These are phyloP conservation scores for Hibiscus mutabilis DNA, from an alignment of 345 rosid species.

Conservation along the genomic window DNA sequence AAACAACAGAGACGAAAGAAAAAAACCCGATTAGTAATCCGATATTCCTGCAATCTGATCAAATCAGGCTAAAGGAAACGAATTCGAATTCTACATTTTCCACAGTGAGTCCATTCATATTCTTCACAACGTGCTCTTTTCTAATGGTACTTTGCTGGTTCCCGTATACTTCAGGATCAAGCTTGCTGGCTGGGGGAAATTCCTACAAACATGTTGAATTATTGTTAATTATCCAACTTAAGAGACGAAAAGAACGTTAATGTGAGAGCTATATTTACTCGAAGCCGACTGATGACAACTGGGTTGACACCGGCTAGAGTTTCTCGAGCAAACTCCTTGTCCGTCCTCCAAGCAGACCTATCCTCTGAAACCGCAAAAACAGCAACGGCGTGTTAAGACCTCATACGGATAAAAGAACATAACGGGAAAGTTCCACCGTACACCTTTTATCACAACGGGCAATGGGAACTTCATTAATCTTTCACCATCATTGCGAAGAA, in stretches of 20 bases:
- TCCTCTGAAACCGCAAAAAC: slow-evolving; percentile 26
- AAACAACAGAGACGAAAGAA: no score
- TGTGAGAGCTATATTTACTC: slow-evolving; percentile 32
- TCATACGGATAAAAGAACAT: neutral
- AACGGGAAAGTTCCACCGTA: neutral
- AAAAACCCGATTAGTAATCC: no score
- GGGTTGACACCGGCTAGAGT: slow-evolving; percentile 73
- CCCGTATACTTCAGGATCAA: slow-evolving; percentile 49
- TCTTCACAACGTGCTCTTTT: slow-evolving; percentile 37
- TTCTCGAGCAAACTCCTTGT: slow-evolving; percentile 61
- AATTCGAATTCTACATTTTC: slow-evolving; percentile 27
- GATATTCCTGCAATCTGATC: neutral
- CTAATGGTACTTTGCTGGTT: slow-evolving; percentile 54
- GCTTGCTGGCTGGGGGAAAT: slow-evolving; percentile 67
- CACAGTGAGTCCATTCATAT: slow-evolving; percentile 61
- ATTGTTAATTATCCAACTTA: no score
- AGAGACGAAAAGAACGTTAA: no score
- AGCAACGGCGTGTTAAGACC: no score
- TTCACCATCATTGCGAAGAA: slow-evolving; percentile 73
- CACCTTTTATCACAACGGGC: slow-evolving; percentile 85
- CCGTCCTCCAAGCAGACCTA: slow-evolving; percentile 55
- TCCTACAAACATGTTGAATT: slow-evolving; percentile 28
- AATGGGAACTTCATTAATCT: slow-evolving; percentile 57
- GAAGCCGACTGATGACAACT: slow-evolving; percentile 41
- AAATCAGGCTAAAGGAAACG: no score